These are phyloP conservation scores for Casuarina equisetifolia DNA, from an alignment of 306 rosid genomes.

Conservation along the genomic window DNA sequence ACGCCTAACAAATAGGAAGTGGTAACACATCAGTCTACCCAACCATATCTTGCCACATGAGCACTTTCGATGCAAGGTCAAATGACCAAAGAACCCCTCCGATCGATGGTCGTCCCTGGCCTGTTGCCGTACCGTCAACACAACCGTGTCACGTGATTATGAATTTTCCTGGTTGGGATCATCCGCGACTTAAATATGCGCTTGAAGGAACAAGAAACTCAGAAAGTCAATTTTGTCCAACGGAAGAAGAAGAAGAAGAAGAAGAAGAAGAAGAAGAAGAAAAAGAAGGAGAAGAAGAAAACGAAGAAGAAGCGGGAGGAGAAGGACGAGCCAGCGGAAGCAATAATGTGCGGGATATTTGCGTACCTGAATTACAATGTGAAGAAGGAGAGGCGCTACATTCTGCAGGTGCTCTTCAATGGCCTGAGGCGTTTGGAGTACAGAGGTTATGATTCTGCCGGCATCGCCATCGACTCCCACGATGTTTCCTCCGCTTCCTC, in stretches of 20 bases:
- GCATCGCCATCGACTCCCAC: conserved; percentile 70
- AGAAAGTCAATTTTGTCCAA: not conserved
- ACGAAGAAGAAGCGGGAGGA: not conserved
- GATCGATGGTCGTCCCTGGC: no score
- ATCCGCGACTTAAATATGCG: no score
- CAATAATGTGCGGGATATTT: conserved; percentile 89
- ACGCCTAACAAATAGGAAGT: no score
- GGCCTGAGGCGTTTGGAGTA: conserved; percentile 87
- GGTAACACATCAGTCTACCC: no score
- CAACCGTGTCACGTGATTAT: no score
- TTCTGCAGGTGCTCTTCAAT: conserved; percentile 88
- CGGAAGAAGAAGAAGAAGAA: not conserved
- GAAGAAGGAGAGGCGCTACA: conserved; percentile 74
- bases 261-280: not conserved
- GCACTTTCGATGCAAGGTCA: no score
- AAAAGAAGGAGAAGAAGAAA: not conserved
- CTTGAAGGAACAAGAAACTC: not conserved
- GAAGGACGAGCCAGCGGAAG: not conserved
- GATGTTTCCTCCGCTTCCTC: conserved; percentile 18
- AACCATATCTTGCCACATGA: no score
- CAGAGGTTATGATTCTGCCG: conserved; percentile 97
- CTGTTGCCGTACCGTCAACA: no score
- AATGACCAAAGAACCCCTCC: no score
- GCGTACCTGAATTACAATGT: conserved; percentile 92
- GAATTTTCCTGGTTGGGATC: no score